Evolutionary conservation across 2,329 filamentous ascomycete species (phyloP).

Genomic region (Penicillium oxalicum): DNA sequence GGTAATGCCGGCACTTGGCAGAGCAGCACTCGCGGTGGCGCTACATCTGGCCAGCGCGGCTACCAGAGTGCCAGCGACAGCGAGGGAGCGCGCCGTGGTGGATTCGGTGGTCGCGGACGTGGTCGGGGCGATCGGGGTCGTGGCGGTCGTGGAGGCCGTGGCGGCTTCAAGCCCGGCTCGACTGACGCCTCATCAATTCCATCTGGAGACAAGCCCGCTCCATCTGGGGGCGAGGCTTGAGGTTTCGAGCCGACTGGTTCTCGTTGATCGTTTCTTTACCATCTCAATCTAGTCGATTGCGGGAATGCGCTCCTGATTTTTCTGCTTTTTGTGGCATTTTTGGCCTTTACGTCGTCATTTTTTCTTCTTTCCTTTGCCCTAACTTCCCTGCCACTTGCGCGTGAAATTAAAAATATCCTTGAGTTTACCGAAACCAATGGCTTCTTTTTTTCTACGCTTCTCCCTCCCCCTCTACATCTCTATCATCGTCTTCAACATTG

Average conservation of each 20-base stretch:
- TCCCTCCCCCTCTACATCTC: no score
- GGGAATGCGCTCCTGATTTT: constrained; percentile 5
- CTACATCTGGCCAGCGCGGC: constrained; percentile 61
- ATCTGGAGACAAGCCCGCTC: constrained; percentile 31
- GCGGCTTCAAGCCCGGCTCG: constrained; percentile 45
- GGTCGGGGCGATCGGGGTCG: constrained; percentile 46
- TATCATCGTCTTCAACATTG: no score
- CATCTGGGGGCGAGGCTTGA: constrained; percentile 31
- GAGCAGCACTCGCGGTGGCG: constrained; percentile 55
- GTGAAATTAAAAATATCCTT: no score
- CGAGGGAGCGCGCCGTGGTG: constrained; percentile 59
- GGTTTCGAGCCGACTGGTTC: constrained; percentile 24
- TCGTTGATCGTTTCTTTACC: constrained; percentile 5
- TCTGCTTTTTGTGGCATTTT: background rate
- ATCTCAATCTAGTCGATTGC: no score
- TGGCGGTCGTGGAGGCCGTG: constrained; percentile 52
- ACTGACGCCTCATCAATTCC: constrained; percentile 28
- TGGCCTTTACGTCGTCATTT: no score
- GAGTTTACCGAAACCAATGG: no score
- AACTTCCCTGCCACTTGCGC: no score
- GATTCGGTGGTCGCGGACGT: constrained; percentile 54
- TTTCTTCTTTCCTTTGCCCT: no score
- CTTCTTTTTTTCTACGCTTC: no score
- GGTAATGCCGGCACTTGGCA: constrained; percentile 54
- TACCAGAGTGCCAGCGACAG: constrained; percentile 82